Conservation (phyloP, 78 protist species). For the Salpingoeca rosetta region DNA sequence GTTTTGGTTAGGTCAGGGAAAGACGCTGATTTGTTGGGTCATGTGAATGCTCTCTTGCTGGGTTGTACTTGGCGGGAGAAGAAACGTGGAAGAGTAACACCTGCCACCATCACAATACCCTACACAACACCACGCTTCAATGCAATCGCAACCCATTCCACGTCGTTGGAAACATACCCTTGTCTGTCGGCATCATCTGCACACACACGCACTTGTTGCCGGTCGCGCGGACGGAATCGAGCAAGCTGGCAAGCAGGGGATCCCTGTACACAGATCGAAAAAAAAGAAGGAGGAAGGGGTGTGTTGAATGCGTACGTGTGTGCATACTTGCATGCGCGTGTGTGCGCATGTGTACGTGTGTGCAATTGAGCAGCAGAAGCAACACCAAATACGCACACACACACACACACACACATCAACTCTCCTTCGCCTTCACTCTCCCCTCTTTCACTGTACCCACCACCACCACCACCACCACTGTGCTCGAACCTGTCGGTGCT, state of each 20-base stretch:
- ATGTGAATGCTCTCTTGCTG: background rate
- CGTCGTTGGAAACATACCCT: background rate
- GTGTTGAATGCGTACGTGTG: slow-evolving; percentile 4
- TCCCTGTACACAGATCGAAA: slow-evolving; percentile 21
- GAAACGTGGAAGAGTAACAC: too few species aligned
- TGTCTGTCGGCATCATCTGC: background rate
- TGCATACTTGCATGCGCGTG: background rate
- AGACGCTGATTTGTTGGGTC: background rate
- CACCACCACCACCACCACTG: too few species aligned
- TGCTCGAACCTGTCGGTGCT: too few species aligned
- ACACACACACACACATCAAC: too few species aligned
- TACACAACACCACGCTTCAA: slow-evolving; percentile 7
- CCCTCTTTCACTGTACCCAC: too few species aligned
- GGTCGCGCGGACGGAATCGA: slow-evolving; percentile 28
- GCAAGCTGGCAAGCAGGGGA: slow-evolving; percentile 27
- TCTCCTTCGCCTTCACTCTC: too few species aligned
- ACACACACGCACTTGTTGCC: slow-evolving; percentile 25
- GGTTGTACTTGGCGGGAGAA: background rate
- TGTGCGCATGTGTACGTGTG: slow-evolving; percentile 10
- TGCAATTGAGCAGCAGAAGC: too few species aligned
- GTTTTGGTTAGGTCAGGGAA: background rate
- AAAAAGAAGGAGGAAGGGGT: background rate
- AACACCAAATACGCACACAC: too few species aligned
- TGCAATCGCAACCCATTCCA: background rate
- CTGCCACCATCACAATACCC: slow-evolving; percentile 7